Evolutionary conservation across 805 yeast species (phyloP).

Genomic region (Wilhelminamyces savonicus): DNA sequence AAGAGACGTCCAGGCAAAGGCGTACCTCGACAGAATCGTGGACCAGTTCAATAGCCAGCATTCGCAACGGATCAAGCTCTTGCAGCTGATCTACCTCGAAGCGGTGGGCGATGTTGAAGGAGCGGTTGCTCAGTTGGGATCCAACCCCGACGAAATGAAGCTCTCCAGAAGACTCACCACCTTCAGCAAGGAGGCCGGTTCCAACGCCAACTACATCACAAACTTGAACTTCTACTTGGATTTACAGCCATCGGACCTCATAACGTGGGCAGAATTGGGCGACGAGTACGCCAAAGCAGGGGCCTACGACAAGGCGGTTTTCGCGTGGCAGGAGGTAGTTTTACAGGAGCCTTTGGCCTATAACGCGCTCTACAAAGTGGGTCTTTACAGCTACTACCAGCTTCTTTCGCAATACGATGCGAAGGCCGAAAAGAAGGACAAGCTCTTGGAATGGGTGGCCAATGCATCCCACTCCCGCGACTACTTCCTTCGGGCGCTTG

Average conservation of each 20-base stretch:
- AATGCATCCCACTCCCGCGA: slow-evolving; percentile 28
- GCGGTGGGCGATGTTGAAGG: slow-evolving; percentile 36
- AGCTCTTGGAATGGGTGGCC: slow-evolving; percentile 17
- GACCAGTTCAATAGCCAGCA: slow-evolving; percentile 56
- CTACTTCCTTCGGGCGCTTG: slow-evolving; percentile 65
- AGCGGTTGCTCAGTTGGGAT: slow-evolving; percentile 22
- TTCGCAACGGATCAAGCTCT: slow-evolving; percentile 50
- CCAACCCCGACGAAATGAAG: slow-evolving; percentile 27
- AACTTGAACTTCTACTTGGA: slow-evolving; percentile 52
- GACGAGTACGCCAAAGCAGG: slow-evolving; percentile 56
- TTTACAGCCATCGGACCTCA: slow-evolving; percentile 66
- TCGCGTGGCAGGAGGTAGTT: slow-evolving; percentile 64
- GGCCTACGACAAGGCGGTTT: slow-evolving; percentile 60
- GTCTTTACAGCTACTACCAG: slow-evolving; percentile 30
- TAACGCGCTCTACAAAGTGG: slow-evolving; percentile 57
- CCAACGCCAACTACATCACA: slow-evolving; percentile 41
- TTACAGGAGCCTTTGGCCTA: slow-evolving; percentile 65
- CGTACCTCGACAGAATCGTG: slow-evolving; percentile 52
- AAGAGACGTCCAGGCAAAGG: slow-evolving; percentile 67
- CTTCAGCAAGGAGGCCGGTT: slow-evolving; percentile 19
- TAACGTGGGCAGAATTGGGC: slow-evolving; percentile 74
- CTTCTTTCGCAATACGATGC: slow-evolving; percentile 15
- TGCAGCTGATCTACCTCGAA: slow-evolving; percentile 53
- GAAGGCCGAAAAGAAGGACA: slow-evolving; percentile 21
- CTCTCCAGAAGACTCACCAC: slow-evolving; percentile 33